Conservation (phyloP, 1,284 basidiomycete genomes). For the Singerocomus inundabilis region DNA sequence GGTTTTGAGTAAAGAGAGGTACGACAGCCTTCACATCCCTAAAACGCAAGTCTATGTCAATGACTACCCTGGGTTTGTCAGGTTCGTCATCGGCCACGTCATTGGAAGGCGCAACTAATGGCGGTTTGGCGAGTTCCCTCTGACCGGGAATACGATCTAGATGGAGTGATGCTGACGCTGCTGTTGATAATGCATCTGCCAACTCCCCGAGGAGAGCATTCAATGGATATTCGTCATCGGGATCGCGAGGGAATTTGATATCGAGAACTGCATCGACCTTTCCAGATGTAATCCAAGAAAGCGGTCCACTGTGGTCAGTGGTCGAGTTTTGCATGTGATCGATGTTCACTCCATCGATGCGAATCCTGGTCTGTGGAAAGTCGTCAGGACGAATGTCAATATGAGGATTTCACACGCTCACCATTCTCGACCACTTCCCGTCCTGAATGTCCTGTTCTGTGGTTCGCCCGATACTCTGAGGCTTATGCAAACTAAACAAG, state of each 20-base stretch:
- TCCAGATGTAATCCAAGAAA: conserved; percentile 96
- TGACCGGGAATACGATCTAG: conserved; percentile 84
- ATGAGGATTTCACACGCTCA: conserved; percentile 36
- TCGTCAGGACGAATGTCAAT: conserved; percentile 5
- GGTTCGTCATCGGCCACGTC: conserved; percentile 37
- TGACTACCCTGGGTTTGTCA: conserved; percentile 57
- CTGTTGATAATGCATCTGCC: conserved; percentile 73
- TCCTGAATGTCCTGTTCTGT: conserved; percentile 81
- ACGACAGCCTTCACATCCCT: conserved; percentile 96
- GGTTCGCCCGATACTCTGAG: conserved; percentile 92
- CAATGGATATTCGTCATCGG: conserved; percentile 73
- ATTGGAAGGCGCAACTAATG: conserved; percentile 71
- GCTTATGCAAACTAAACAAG: conserved; percentile 93
- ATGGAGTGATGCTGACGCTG: conserved; percentile 49
- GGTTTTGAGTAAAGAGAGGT: conserved; percentile 82
- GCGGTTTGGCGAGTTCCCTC: conserved; percentile 82
- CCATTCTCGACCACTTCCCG: conserved; percentile 87
- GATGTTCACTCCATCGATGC: conserved; percentile 95
- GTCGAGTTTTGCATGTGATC: conserved; percentile 92
- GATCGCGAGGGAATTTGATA: conserved; percentile 92
- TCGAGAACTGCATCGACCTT: conserved; percentile 97
- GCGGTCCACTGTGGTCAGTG: conserved; percentile 75
- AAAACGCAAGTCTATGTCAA: conserved; percentile 95
- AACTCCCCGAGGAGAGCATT: conserved; percentile 91
- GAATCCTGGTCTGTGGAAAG: conserved; percentile 75